Base-by-base conservation (phyloP, 2,329 filamentous ascomycete genomes). In the Ophiostoma tasmaniense region DNA sequence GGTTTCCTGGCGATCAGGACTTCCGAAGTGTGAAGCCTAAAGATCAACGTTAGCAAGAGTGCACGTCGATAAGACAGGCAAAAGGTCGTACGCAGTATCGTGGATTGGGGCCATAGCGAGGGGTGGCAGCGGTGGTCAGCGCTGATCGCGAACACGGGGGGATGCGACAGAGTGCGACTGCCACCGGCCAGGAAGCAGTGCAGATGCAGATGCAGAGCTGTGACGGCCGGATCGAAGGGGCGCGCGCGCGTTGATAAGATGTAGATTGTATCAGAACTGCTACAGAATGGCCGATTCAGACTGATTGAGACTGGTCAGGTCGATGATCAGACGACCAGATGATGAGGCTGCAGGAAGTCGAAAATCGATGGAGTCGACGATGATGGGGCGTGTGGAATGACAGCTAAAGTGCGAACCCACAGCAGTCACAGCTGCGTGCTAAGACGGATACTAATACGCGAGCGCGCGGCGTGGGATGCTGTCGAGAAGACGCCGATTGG, bases 1-100 rank as follows among this genome's bases (percentile, higher is more conserved):
- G 84, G 84, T 66, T 79, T 81, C 70, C 82, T 80, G 67, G 86
- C 83, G 72, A 92, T 83, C 71, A 92, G 81, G 74, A 82, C 80
- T 73, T 91, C 87, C 72, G 89, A 28, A 13, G 28, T 25, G 64
- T 64, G 20, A 10, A 64, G 20, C 61, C 61, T 64, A 62, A 10
- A 10, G 4, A 14, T 30, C n/a, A 5, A 33, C 1, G 61, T 64
- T 22, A 64, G 61, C 33, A 37, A 33, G 8, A 35, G 33, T 7
- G 11, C 14, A 37, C 20, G 11, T n/a, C 11, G 33, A 64, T 8
- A 37, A 39, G 20, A 17, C 30, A 35, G 17, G 6, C 17, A 62
- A 2, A 2, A 64, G 4, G 22, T 1, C 61, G 33, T 64, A 64
- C 61, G 30, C 33, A 22, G 61, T 64, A 39, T 64, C 61, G 20